Evolutionary conservation across 139 green algal species (phyloP).

Genomic region (Closterium sp.): DNA sequence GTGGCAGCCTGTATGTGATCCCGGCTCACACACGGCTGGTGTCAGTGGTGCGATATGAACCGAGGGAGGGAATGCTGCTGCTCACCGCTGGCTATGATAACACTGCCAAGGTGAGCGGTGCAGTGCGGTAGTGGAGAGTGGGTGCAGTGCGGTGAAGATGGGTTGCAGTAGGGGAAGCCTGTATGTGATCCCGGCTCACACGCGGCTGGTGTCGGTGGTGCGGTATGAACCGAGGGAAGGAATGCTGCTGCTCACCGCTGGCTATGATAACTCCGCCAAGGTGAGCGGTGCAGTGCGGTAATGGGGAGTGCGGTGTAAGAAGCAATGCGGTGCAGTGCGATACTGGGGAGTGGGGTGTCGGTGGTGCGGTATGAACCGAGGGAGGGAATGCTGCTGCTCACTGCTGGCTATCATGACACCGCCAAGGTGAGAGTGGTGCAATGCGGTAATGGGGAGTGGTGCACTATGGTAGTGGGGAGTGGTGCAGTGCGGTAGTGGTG

Average conservation of each 20-base stretch:
- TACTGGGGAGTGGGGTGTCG: background rate
- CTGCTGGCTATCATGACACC: background rate
- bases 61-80: slow-evolving; percentile 71
- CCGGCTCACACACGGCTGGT: background rate
- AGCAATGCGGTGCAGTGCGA: no score
- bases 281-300: background rate
- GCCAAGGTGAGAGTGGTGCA: no score
- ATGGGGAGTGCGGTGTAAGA: no score
- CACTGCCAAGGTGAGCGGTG: slow-evolving; percentile 30
- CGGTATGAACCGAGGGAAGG: slow-evolving; percentile 65
- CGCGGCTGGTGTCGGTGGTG: background rate
- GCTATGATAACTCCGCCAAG: slow-evolving; percentile 45
- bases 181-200: background rate
- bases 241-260: slow-evolving; percentile 65
- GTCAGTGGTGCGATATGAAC: slow-evolving; percentile 57
- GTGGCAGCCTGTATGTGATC: background rate
- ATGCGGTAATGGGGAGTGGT: no score
- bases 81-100: slow-evolving; percentile 50
- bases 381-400: slow-evolving; percentile 70
- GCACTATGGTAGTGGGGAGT: no score
- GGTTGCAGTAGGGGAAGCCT: no score
- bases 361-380: slow-evolving; percentile 59
- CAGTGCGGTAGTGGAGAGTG: no score
- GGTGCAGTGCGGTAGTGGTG: no score
- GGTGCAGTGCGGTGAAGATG: no score